Evolutionary conservation across 169 alveolate genomes (phyloP).

Genomic region (Theileria orientalis): DNA sequence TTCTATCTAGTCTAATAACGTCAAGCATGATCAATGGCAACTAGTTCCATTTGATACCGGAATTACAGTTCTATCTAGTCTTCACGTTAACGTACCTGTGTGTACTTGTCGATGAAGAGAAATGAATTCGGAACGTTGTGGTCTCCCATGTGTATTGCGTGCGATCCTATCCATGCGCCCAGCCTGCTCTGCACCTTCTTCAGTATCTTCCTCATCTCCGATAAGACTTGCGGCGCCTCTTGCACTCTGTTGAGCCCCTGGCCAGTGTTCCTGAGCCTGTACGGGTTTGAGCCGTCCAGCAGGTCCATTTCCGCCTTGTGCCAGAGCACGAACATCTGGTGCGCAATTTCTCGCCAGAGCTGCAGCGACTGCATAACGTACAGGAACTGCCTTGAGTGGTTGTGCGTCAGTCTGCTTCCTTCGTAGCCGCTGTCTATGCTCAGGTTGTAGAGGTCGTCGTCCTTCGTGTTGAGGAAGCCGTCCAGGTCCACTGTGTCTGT

Average conservation of each 20-base stretch:
- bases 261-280: slow-evolving; percentile 86
- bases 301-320: slow-evolving; percentile 87
- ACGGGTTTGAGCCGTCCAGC: slow-evolving; percentile 80
- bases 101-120: slow-evolving; percentile 90
- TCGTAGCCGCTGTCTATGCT: slow-evolving; percentile 76
- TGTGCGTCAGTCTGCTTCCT: slow-evolving; percentile 86
- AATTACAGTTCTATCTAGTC: too few relatives aligned
- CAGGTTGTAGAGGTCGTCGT: slow-evolving; percentile 48
- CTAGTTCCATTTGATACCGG: too few relatives aligned
- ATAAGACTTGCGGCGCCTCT: slow-evolving; percentile 74
- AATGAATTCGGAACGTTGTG: slow-evolving; percentile 91
- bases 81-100: too few relatives aligned
- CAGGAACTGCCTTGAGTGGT: slow-evolving; percentile 85
- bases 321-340: slow-evolving; percentile 89
- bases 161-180: slow-evolving; percentile 91
- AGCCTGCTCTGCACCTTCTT: slow-evolving; percentile 78
- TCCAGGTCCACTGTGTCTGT: not conserved
- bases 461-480: not conserved
- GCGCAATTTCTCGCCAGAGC: slow-evolving; percentile 88
- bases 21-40: too few relatives aligned
- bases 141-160: slow-evolving; percentile 89
- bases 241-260: slow-evolving; percentile 86
- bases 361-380: slow-evolving; percentile 88
- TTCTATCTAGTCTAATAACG: too few relatives aligned
- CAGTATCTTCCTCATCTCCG: slow-evolving; percentile 79